Percentiles rank a stretch among this genome's conserved stretches.
These are phyloP conservation scores for Roridomyces roridus DNA, from an alignment of 768 basidiomycete species.

Conservation along the genomic window DNA sequence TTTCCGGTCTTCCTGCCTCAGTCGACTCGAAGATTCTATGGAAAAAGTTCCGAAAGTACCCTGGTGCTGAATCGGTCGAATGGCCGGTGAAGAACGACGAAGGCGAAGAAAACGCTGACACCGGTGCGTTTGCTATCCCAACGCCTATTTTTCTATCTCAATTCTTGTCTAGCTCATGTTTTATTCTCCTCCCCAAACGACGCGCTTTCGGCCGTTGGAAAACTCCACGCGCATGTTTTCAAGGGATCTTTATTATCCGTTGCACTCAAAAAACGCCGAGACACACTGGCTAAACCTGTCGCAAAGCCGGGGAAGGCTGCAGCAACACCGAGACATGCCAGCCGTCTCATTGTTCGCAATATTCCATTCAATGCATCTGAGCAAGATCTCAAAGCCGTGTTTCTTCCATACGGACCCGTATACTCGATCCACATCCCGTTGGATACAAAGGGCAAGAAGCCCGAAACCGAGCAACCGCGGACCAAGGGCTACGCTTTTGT, in stretches of 20 bases:
- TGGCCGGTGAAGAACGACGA: slow-evolving; percentile 64
- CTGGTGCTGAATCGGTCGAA: slow-evolving; percentile 77
- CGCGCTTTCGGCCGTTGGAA: slow-evolving; percentile 74
- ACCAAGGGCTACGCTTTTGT: slow-evolving; percentile 93
- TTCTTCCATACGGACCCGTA: slow-evolving; percentile 88
- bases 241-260: slow-evolving; percentile 89
- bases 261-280: slow-evolving; percentile 85
- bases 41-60: slow-evolving; percentile 87
- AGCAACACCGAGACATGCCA: slow-evolving; percentile 69
- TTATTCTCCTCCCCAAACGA: slow-evolving; percentile 71
- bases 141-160: not conserved
- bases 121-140: slow-evolving; percentile 44
- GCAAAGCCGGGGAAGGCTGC: slow-evolving; percentile 33
- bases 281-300: slow-evolving; percentile 61
- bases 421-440: slow-evolving; percentile 83
- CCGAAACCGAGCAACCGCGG: slow-evolving; percentile 41
- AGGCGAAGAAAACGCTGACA: slow-evolving; percentile 52
- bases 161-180: slow-evolving; percentile 60
- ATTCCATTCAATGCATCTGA: slow-evolving; percentile 84
- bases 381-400: slow-evolving; percentile 83
- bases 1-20: slow-evolving; percentile 72
- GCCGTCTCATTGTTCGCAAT: slow-evolving; percentile 90
- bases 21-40: slow-evolving; percentile 74
- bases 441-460: slow-evolving; percentile 33
- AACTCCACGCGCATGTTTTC: slow-evolving; percentile 92